These are phyloP conservation scores for Beauveria scarabaeidicola DNA, from an alignment of 2,329 filamentous ascomycete genomes.

Conservation along the genomic window DNA sequence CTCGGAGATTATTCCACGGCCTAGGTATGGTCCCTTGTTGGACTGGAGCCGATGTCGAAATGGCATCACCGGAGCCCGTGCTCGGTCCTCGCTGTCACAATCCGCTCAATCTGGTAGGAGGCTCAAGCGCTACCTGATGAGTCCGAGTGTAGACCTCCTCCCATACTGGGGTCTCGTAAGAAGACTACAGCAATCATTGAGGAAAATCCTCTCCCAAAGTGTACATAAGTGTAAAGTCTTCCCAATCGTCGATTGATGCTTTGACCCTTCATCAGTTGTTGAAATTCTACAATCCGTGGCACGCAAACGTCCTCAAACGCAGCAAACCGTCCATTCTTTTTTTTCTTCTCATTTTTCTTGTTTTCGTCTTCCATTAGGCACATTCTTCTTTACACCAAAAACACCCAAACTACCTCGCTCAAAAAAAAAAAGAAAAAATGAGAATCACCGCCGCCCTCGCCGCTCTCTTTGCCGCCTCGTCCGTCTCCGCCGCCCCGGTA, in stretches of 20 bases:
- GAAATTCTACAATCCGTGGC: no score
- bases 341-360: not conserved
- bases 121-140: not conserved
- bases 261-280: no score
- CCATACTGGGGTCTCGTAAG: not conserved
- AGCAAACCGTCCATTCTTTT: not conserved
- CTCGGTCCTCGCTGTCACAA: not conserved
- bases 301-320: no score
- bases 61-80: not conserved
- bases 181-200: not conserved
- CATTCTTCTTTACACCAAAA: not conserved
- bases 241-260: no score
- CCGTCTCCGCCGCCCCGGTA: not conserved
- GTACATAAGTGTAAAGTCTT: not conserved
- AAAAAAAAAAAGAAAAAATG: no score
- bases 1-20: not conserved
- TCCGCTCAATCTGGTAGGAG: not conserved
- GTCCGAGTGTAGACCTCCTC: not conserved
- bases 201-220: not conserved
- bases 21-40: not conserved
- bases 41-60: not conserved
- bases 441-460: not conserved
- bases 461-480: not conserved
- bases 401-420: not conserved
- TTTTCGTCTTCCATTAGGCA: not conserved